These are phyloP conservation scores for Phlebiopsis flavidoalba DNA, from an alignment of 768 basidiomycete species.

Conservation along the genomic window DNA sequence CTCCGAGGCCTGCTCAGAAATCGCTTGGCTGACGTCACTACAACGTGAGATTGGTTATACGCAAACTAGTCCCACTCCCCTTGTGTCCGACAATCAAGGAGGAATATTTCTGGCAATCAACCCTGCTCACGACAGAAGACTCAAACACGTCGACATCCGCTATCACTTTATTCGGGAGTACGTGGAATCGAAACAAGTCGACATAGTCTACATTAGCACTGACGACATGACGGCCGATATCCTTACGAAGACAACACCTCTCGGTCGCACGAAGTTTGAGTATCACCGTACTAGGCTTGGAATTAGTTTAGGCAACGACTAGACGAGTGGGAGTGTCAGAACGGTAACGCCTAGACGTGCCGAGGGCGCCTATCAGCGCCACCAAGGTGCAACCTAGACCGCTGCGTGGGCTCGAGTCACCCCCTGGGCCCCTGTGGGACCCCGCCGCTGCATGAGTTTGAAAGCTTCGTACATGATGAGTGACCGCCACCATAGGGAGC, in stretches of 20 bases:
- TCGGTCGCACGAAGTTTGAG: neutral
- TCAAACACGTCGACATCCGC: conserved; percentile 31
- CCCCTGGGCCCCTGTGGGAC: too few species aligned
- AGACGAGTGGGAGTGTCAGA: neutral
- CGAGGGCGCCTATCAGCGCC: neutral
- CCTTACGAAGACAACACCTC: conserved; percentile 7
- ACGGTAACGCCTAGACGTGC: neutral
- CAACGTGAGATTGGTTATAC: neutral
- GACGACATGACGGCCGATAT: conserved; percentile 9
- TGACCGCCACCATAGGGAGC: too few species aligned
- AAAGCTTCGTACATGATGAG: too few species aligned
- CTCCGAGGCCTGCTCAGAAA: neutral
- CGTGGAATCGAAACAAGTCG: neutral
- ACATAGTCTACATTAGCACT: neutral
- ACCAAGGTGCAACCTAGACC: too few species aligned
- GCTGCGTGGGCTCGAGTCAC: too few species aligned
- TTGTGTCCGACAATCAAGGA: conserved; percentile 20
- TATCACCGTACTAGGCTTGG: neutral
- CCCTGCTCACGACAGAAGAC: conserved; percentile 19
- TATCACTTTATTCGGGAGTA: conserved; percentile 27
- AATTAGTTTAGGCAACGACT: neutral
- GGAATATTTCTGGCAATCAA: conserved; percentile 18
- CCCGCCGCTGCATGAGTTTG: too few species aligned
- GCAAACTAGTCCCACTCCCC: too few species aligned
- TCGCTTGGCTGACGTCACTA: conserved; percentile 1